These are phyloP conservation scores for Lepidium campestre DNA, from an alignment of 441 rosid species.

Conservation along the genomic window DNA sequence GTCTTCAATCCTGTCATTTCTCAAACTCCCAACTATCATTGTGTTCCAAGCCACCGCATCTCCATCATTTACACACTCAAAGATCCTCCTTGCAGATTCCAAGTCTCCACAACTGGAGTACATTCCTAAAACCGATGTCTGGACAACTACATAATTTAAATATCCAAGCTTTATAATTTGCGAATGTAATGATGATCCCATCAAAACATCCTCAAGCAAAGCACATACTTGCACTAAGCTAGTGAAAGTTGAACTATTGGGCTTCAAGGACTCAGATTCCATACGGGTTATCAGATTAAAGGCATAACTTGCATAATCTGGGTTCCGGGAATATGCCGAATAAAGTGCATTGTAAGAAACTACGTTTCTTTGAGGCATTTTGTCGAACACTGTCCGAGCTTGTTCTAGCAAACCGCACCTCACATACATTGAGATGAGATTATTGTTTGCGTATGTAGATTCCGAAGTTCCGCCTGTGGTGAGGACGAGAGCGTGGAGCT, in stretches of 20 bases:
- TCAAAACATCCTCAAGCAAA: constrained; percentile 37
- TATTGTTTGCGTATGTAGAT: constrained; percentile 57
- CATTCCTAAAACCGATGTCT: constrained; percentile 77
- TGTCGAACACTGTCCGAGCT: constrained; percentile 59
- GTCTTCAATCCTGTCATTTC: constrained; percentile 46
- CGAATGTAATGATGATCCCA: constrained; percentile 55
- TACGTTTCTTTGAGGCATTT: constrained; percentile 59
- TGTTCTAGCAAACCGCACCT: constrained; percentile 45
- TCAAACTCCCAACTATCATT: constrained; percentile 61
- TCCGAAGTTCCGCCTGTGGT: constrained; percentile 24
- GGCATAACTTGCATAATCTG: constrained; percentile 23
- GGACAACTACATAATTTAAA: constrained; percentile 43
- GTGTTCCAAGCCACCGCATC: constrained; percentile 77
- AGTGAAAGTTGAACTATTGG: constrained; percentile 65
- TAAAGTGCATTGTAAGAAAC: constrained; percentile 61
- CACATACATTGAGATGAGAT: constrained; percentile 55
- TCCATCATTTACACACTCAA: constrained; percentile 39
- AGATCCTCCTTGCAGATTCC: constrained; percentile 49
- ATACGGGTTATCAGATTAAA: constrained; percentile 34
- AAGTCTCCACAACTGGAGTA: constrained; percentile 61
- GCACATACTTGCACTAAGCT: constrained; percentile 64
- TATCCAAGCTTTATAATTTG: constrained; percentile 48
- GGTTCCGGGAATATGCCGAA: constrained; percentile 58
- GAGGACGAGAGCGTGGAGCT: constrained; percentile 62
- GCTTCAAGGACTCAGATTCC: constrained; percentile 43